Evolutionary conservation across 192 early-diverging fungal species (phyloP).

Genomic region (Gryganskiella cystojenkinii): DNA sequence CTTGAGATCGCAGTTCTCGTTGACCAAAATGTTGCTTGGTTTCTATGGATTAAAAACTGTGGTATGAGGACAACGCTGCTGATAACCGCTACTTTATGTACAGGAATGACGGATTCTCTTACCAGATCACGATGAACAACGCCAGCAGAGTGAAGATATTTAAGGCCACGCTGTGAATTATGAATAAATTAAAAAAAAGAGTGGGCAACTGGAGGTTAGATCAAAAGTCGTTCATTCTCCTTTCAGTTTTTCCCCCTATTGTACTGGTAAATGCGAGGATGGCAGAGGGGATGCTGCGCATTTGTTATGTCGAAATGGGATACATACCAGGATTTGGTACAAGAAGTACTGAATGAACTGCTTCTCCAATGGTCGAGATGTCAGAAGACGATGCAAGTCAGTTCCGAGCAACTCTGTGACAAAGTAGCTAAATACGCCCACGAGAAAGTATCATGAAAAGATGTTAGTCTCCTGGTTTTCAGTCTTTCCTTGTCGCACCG

Average conservation of each 20-base stretch:
- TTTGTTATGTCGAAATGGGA: too few species aligned
- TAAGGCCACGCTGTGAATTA: conserved; percentile 83
- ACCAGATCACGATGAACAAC: conserved; percentile 96
- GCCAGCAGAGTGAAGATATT: conserved; percentile 96
- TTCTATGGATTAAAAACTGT: conserved; percentile 17
- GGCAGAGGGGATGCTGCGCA: too few species aligned
- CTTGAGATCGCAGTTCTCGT: conserved; percentile 98
- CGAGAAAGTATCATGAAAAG: not conserved
- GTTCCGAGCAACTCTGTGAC: not conserved
- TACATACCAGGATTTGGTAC: conserved; percentile 89
- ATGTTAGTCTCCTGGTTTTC: not conserved
- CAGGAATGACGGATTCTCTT: too few species aligned
- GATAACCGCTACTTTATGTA: too few species aligned
- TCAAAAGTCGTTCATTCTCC: too few species aligned
- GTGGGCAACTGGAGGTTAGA: too few species aligned
- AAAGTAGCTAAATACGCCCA: not conserved
- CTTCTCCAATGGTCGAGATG: conserved; percentile 90
- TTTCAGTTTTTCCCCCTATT: too few species aligned
- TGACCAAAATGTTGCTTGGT: conserved; percentile 96
- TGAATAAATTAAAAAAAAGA: conserved; percentile 1
- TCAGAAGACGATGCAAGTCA: conserved; percentile 61
- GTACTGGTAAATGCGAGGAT: too few species aligned
- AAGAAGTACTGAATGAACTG: conserved; percentile 98
- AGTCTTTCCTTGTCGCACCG: too few species aligned
- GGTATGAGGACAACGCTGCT: too few species aligned